These are phyloP conservation scores for Brassica hybrid DNA, from an alignment of 441 rosid genomes.

Conservation along the genomic window DNA sequence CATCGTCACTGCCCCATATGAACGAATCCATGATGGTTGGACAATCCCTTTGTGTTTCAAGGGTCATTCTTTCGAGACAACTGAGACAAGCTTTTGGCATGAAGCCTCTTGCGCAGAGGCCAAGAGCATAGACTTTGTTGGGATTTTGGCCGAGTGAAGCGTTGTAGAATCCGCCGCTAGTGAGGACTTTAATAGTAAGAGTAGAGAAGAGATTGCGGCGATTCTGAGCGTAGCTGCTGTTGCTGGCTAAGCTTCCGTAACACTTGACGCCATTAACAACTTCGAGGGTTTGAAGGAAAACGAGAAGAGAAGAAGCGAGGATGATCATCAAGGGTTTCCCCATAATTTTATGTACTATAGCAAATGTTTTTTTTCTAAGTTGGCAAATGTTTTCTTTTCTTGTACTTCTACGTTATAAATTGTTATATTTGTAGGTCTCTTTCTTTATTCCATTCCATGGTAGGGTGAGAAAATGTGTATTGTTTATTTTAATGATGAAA, in stretches of 20 bases:
- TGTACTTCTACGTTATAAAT: not conserved
- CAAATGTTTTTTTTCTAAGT: no score
- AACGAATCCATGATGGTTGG: constrained; percentile 12
- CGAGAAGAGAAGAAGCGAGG: constrained; percentile 18
- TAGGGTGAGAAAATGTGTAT: not conserved
- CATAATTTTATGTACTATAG: no score
- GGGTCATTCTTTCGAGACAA: constrained; percentile 8
- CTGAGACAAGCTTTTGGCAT: not conserved
- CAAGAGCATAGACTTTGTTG: constrained; percentile 24
- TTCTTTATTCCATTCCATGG: not conserved
- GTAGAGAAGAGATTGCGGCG: constrained; percentile 18
- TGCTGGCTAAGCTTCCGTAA: constrained; percentile 11
- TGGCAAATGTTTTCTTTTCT: no score
- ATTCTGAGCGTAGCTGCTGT: constrained; percentile 15
- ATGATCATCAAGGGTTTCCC: constrained; percentile 7
- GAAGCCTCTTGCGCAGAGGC: constrained; percentile 28
- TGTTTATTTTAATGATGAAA: not conserved
- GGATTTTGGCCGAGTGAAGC: constrained; percentile 7
- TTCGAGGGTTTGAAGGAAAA: not conserved
- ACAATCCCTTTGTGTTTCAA: not conserved
- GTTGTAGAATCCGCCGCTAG: constrained; percentile 35
- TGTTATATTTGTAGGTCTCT: not conserved
- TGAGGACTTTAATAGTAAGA: constrained; percentile 4
- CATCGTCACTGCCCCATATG: not conserved
- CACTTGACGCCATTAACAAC: constrained; percentile 10